Evolutionary conservation across 2,329 filamentous ascomycete genomes (phyloP).

Genomic region (Cryphonectria japonica): DNA sequence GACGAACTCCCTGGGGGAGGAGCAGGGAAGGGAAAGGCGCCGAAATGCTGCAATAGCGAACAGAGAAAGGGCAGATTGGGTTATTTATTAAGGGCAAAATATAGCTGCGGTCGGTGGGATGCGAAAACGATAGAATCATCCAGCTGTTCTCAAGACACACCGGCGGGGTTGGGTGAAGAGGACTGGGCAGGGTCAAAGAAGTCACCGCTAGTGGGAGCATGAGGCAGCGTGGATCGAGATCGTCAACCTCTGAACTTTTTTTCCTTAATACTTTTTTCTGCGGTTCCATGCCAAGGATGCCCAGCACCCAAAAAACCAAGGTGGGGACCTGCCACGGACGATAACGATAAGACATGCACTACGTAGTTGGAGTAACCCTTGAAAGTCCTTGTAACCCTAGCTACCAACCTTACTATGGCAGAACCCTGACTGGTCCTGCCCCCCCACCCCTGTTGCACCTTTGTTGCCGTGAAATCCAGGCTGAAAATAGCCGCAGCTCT

Average conservation of each 20-base stretch:
- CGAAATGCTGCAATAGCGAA: background rate
- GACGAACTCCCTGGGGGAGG: slow-evolving; percentile 11
- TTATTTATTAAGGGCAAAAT: background rate
- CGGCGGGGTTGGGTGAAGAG: slow-evolving; percentile 2
- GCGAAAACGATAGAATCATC: slow-evolving; percentile 6
- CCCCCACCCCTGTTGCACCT: background rate
- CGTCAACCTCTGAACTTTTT: background rate
- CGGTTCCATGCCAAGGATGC: background rate
- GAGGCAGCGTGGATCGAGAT: slow-evolving; percentile 15
- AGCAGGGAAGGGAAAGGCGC: background rate
- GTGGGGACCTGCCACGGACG: background rate
- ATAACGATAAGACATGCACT: slow-evolving; percentile 5
- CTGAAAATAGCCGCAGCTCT: slow-evolving; percentile 20
- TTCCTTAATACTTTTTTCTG: background rate
- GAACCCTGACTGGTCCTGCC: background rate
- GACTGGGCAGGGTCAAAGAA: background rate
- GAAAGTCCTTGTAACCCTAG: background rate
- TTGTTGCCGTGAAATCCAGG: slow-evolving; percentile 13
- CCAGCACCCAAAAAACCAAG: background rate
- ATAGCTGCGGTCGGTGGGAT: background rate
- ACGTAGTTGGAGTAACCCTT: background rate
- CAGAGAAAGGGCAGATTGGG: background rate
- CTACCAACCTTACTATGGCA: background rate
- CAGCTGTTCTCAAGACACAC: background rate
- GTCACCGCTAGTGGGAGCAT: slow-evolving; percentile 3